phyloP scores from a whole-genome alignment of 2,329 filamentous ascomycete genomes.

The Magnaporthiopsis incrustans region DNA sequence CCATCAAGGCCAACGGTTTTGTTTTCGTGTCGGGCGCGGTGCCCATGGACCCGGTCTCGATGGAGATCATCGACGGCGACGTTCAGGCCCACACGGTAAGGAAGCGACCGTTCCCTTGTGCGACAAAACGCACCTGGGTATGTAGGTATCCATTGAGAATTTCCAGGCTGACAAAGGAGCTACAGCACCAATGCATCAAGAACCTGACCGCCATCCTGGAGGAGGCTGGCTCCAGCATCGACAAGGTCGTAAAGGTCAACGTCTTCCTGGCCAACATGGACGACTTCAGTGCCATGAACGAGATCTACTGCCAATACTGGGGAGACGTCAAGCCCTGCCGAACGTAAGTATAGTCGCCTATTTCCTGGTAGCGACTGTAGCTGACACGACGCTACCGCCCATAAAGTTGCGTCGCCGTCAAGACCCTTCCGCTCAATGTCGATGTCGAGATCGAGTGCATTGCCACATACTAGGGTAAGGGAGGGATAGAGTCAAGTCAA shows the following conservation, averaged over 20 bases:
- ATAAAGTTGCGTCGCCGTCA: conserved; percentile 24
- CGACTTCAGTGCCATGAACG: conserved; percentile 69
- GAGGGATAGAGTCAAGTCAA: too few relatives aligned
- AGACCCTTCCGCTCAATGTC: conserved; percentile 24
- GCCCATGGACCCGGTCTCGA: conserved; percentile 52
- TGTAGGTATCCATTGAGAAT: conserved; percentile 6
- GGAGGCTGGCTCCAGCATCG: conserved; percentile 56
- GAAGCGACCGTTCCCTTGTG: conserved; percentile 2
- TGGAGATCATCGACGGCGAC: conserved; percentile 50
- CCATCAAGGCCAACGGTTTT: conserved; percentile 59
- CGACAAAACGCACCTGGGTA: too few relatives aligned
- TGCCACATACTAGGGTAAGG: conserved; percentile 13
- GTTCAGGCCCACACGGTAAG: conserved; percentile 56
- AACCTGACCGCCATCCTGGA: conserved; percentile 64
- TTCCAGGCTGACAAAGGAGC: background rate
- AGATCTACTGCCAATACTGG: conserved; percentile 65
- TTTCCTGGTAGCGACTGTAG: too few relatives aligned
- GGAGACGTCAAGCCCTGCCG: conserved; percentile 37
- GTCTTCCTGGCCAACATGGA: conserved; percentile 69
- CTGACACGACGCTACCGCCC: background rate
- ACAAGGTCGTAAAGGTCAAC: conserved; percentile 63
- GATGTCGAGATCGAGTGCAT: conserved; percentile 28
- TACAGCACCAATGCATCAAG: conserved; percentile 54
- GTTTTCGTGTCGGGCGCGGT: conserved; percentile 68
- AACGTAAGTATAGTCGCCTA: conserved; percentile 24